These are phyloP conservation scores for Drechslerella dactyloides DNA, from an alignment of 2,329 filamentous ascomycete genomes.

Conservation along the genomic window DNA sequence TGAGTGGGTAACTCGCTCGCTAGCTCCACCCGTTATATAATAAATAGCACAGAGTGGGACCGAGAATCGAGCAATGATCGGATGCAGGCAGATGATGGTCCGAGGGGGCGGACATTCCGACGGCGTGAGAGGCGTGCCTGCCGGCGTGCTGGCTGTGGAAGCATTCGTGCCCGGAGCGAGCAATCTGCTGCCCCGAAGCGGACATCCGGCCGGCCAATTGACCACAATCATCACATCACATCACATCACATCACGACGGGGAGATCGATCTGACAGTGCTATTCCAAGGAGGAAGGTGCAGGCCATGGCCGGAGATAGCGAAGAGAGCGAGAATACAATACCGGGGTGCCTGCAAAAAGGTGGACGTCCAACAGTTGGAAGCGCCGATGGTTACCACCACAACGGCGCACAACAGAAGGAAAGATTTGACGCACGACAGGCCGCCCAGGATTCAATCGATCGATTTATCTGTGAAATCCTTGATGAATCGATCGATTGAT, in stretches of 20 bases:
- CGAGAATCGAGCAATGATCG: too few species aligned
- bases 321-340: background rate
- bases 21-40: too few species aligned
- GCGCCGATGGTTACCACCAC: constrained; percentile 32
- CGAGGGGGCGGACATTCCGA: constrained; percentile 42
- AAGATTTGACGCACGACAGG: background rate
- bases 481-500: too few species aligned
- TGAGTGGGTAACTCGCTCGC: background rate
- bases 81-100: too few species aligned
- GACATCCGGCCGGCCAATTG: too few species aligned
- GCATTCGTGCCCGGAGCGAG: background rate
- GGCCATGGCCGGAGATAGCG: background rate
- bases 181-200: constrained; percentile 8
- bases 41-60: too few species aligned
- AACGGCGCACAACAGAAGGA: background rate
- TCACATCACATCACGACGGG: too few species aligned
- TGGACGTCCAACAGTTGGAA: background rate
- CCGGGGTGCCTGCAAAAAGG: too few species aligned
- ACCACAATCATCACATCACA: too few species aligned
- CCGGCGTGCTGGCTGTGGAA: constrained; percentile 1
- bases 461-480: too few species aligned
- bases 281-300: constrained; percentile 5
- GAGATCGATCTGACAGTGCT: constrained; percentile 15
- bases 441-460: too few species aligned
- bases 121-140: constrained; percentile 11